These are phyloP conservation scores for Mitragyna speciosa DNA, from an alignment of 257 asterid genomes.

Conservation along the genomic window DNA sequence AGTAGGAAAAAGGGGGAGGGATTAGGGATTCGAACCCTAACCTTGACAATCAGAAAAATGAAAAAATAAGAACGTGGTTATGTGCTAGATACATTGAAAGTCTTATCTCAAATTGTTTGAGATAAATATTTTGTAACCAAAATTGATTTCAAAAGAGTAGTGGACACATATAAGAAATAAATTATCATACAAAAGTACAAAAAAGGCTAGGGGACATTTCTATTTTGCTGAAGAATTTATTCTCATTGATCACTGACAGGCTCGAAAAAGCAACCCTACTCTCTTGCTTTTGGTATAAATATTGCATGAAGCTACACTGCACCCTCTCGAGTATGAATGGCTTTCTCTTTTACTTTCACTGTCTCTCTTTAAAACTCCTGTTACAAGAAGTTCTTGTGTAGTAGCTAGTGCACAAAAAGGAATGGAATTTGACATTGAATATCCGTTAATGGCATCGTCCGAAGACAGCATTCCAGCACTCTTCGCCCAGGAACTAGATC, in stretches of 20 bases:
- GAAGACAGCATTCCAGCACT: constrained; percentile 43
- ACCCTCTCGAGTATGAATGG: neutral
- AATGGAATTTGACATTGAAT: constrained; percentile 52
- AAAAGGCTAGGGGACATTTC: neutral
- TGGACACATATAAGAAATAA: neutral
- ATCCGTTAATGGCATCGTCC: constrained; percentile 37
- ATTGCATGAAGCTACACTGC: neutral
- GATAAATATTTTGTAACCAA: too few species aligned
- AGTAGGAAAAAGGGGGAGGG: too few species aligned
- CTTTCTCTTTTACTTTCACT: neutral
- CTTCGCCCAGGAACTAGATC: constrained; percentile 53
- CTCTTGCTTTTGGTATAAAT: neutral
- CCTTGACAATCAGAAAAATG: too few species aligned
- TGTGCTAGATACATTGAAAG: too few species aligned
- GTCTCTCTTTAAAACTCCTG: neutral
- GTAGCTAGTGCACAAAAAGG: neutral
- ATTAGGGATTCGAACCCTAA: too few species aligned
- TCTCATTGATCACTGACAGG: neutral
- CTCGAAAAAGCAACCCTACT: too few species aligned
- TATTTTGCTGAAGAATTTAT: neutral
- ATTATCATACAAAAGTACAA: neutral
- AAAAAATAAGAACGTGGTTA: too few species aligned
- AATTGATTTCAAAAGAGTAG: too few species aligned
- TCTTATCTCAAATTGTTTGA: too few species aligned
- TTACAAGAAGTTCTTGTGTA: neutral